phyloP scores from a whole-genome alignment of 306 rosid genomes.

The Quillaja saponaria region DNA sequence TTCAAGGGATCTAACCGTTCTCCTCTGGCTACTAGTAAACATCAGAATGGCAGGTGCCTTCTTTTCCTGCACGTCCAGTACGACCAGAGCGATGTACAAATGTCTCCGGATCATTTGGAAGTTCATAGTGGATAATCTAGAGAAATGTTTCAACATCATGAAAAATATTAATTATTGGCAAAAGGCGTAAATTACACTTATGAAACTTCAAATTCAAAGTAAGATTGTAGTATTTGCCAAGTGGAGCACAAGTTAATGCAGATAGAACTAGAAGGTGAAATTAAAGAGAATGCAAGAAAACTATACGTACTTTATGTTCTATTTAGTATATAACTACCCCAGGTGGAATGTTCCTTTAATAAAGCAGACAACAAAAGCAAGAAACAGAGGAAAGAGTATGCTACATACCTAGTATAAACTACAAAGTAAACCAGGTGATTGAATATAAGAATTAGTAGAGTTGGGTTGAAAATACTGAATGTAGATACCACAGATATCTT shows the following conservation, averaged over 20 bases:
- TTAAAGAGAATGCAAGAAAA: neutral
- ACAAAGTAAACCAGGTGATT: neutral
- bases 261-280: slow-evolving; percentile 20
- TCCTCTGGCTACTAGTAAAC: slow-evolving; percentile 90
- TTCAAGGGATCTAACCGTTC: slow-evolving; percentile 94
- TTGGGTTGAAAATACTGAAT: slow-evolving; percentile 2
- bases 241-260: slow-evolving; percentile 14
- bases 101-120: slow-evolving; percentile 99
- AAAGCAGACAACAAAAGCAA: neutral
- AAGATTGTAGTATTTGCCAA: slow-evolving; percentile 17
- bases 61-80: slow-evolving; percentile 97
- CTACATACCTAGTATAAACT: neutral
- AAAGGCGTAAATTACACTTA: slow-evolving; percentile 12
- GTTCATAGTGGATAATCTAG: slow-evolving; percentile 94
- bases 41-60: slow-evolving; percentile 77
- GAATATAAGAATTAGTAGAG: slow-evolving; percentile 15
- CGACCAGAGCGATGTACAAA: slow-evolving; percentile 99
- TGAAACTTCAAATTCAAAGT: slow-evolving; percentile 18
- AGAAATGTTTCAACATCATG: slow-evolving; percentile 20
- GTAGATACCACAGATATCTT: slow-evolving; percentile 1
- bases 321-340: no score
- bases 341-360: neutral
- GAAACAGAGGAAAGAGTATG: neutral
- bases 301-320: no score
- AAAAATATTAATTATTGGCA: neutral